phyloP scores from a whole-genome alignment of 1,139 yeast species.

The Debaryomyces psychrophilus region DNA sequence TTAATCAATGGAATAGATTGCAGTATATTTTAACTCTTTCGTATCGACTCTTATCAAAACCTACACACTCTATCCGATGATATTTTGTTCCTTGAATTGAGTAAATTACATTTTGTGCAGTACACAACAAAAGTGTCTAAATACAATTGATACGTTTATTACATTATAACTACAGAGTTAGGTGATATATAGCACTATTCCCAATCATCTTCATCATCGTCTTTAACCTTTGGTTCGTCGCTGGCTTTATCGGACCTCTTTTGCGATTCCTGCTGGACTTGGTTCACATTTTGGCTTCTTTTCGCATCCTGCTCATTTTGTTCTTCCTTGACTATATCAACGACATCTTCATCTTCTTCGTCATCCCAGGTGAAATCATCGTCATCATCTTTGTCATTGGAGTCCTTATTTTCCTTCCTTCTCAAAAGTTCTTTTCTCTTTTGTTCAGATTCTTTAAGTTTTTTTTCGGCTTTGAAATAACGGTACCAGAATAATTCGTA shows the following conservation, averaged over 20 bases:
- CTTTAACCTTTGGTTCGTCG: conserved; percentile 13
- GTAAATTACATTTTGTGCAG: conserved; percentile 1
- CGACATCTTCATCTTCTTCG: conserved; percentile 56
- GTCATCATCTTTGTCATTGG: conserved; percentile 44
- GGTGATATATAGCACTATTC: conserved; percentile 32
- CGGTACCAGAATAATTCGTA: conserved; percentile 75
- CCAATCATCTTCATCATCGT: conserved; percentile 62
- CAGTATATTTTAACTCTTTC: not conserved
- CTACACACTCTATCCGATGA: not conserved
- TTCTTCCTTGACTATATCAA: conserved; percentile 21
- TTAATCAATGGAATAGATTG: not conserved
- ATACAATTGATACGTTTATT: not conserved
- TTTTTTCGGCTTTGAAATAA: conserved; percentile 60
- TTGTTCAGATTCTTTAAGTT: conserved; percentile 64
- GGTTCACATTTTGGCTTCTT: not conserved
- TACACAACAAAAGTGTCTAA: not conserved
- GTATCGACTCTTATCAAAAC: not conserved
- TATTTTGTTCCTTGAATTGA: not conserved
- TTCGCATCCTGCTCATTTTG: not conserved
- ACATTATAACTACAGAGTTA: conserved; percentile 2
- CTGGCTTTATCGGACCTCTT: not conserved
- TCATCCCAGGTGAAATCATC: conserved; percentile 63
- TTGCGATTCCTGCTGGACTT: not conserved
- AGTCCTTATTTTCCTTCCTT: conserved; percentile 36
- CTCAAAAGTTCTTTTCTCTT: conserved; percentile 65